These are phyloP conservation scores for Erodium moschatum DNA, from an alignment of 441 rosid species.

Conservation along the genomic window DNA sequence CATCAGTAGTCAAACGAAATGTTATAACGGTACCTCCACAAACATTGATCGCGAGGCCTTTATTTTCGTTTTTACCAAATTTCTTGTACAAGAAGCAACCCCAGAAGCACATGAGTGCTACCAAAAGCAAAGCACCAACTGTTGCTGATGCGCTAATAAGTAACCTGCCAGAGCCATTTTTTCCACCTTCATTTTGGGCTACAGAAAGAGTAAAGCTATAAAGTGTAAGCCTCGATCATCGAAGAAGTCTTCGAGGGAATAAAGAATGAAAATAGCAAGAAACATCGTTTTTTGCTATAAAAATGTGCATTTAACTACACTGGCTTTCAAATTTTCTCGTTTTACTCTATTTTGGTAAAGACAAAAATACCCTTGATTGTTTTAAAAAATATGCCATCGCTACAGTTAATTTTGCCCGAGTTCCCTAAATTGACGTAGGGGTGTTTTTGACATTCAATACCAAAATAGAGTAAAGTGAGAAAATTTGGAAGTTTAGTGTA, in stretches of 20 bases:
- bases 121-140: constrained; percentile 83
- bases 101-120: constrained; percentile 99
- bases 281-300: not conserved
- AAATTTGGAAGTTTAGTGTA: too few species aligned
- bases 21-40: constrained; percentile 52
- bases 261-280: not conserved
- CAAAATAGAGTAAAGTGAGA: too few species aligned
- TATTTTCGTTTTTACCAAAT: constrained; percentile 73
- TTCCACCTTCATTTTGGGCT: constrained; percentile 56
- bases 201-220: constrained; percentile 24
- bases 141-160: constrained; percentile 92
- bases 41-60: constrained; percentile 74
- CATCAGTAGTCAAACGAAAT: not conserved
- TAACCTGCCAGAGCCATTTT: constrained; percentile 67
- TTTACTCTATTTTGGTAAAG: too few species aligned
- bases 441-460: too few species aligned
- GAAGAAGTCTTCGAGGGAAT: not conserved
- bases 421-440: too few species aligned
- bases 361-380: too few species aligned
- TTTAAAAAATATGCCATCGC: too few species aligned
- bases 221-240: not conserved
- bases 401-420: too few species aligned
- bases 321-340: too few species aligned
- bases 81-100: constrained; percentile 95
- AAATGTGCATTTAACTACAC: too few species aligned